phyloP scores from a whole-genome alignment of 169 alveolate species.

The Blepharisma undulans region DNA sequence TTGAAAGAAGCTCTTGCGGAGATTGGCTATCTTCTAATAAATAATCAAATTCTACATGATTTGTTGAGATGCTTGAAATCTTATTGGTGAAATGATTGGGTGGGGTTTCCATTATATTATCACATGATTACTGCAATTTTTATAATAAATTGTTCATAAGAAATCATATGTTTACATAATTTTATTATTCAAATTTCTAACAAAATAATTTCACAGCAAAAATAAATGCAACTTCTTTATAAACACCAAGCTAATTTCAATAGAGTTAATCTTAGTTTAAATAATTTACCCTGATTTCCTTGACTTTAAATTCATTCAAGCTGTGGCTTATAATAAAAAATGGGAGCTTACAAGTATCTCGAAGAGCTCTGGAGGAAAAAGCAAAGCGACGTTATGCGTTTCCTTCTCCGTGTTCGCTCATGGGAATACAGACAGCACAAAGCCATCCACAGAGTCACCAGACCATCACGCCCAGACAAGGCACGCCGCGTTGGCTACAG shows the following conservation, averaged over 20 bases:
- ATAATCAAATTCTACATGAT: neutral
- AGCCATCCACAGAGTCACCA: constrained; percentile 96
- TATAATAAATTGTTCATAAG: neutral
- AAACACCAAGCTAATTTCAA: neutral
- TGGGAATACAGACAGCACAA: constrained; percentile 99
- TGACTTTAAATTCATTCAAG: neutral
- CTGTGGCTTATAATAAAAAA: constrained; percentile 47
- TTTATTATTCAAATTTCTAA: neutral
- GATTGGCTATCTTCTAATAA: neutral
- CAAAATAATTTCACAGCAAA: too few relatives aligned
- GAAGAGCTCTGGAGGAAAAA: constrained; percentile 99
- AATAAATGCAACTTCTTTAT: neutral
- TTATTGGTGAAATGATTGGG: neutral
- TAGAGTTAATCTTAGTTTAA: neutral
- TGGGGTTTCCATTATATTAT: neutral
- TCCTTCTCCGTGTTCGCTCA: constrained; percentile 96
- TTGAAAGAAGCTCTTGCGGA: neutral
- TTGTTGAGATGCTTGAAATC: neutral
- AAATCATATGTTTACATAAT: neutral
- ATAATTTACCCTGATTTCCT: neutral
- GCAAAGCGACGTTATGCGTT: constrained; percentile 98
- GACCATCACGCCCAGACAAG: constrained; percentile 97
- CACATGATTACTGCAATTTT: neutral
- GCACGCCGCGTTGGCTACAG: constrained; percentile 97
- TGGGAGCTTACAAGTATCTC: constrained; percentile 97